Evolutionary conservation across 148 eudicot genomes (phyloP), one percentile per base, ranked within the genome.

Genomic region (Camellia lanceoleosa): DNA sequence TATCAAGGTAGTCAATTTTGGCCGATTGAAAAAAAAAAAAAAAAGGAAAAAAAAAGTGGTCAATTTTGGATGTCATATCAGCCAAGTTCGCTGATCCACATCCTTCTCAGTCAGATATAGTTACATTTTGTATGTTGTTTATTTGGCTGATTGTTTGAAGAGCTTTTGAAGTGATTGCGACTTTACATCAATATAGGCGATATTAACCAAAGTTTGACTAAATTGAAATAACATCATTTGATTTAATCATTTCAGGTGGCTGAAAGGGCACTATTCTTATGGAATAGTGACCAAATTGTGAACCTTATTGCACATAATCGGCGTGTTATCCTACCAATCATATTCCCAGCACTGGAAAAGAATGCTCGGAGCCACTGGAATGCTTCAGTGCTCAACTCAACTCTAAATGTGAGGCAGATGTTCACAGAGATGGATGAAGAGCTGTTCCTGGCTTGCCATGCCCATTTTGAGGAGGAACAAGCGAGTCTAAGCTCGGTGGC

Each of bases 231-330:
- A 5, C 23, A 9, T 23, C 43, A 18, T 42, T 47, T 9, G 7
- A 41, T 82, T 70, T 69, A 52, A 47, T 77, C 63, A 18, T 15
- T 81, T 67, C 88, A 95, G 99, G 99, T 95, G 75, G 99, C 99
- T 63, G 99, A 95, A 80, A 90, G 99, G 86, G 94, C 97, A 63
- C 90, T 95, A 15, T 92, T 92, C 88, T 78, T 95, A 18, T 93
- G 99, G 99, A 95, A 93, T 73, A 95, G 92, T 75, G 97, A 95
- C 82, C 99, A 91, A 87, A 83, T 95, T 74, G 80, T 92, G 68
- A 93, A 92, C 86, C 90, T 95, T 19, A 89, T 92, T 14, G 92
- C 84, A 18, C 95, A 91, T 66, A 93, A 92, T 79, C 94, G 94
- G 56, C 91, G 85, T 15, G 86, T 88, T 59, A 92, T 95, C 64